Conservation (phyloP, 2,329 filamentous ascomycete species). For the Myriosclerotinia curreyana region DNA sequence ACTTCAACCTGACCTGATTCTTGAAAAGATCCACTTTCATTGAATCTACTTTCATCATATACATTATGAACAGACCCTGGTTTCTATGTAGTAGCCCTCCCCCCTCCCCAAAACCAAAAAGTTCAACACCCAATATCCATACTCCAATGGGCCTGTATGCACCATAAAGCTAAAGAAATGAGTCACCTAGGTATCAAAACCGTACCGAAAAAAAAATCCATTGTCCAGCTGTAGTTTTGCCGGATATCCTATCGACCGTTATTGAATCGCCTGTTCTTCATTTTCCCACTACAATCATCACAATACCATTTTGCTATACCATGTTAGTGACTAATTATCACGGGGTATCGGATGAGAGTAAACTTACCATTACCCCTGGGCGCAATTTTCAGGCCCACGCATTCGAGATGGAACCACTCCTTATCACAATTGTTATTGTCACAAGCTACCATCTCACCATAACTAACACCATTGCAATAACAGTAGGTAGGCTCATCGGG, state of each 20-base stretch:
- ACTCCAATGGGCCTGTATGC: slow-evolving; percentile 16
- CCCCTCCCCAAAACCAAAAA: not conserved
- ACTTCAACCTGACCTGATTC: not conserved
- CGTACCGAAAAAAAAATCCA: slow-evolving; percentile 19
- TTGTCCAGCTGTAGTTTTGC: slow-evolving; percentile 14
- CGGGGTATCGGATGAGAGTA: not conserved
- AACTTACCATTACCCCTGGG: slow-evolving; percentile 55
- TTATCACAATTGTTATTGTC: slow-evolving; percentile 69
- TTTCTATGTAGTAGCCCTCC: slow-evolving; percentile 10
- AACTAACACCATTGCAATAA: slow-evolving; percentile 76
- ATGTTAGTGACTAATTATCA: slow-evolving; percentile 1
- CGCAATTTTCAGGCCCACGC: slow-evolving; percentile 74
- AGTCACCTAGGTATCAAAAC: slow-evolving; percentile 20
- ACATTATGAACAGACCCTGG: slow-evolving; percentile 9
- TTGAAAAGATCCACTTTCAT: not conserved
- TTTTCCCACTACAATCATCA: slow-evolving; percentile 38
- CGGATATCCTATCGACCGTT: slow-evolving; percentile 29
- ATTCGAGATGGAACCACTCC: slow-evolving; percentile 83
- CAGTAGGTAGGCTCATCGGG: slow-evolving; percentile 73
- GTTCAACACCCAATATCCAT: slow-evolving; percentile 11
- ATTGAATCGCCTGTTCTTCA: slow-evolving; percentile 33
- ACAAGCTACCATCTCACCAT: slow-evolving; percentile 82
- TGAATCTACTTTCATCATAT: slow-evolving; percentile 8
- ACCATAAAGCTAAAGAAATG: slow-evolving; percentile 7
- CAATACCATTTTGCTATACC: slow-evolving; percentile 39